Evolutionary conservation across 331 rosid species (phyloP).

Genomic region (Spiraea crenata): DNA sequence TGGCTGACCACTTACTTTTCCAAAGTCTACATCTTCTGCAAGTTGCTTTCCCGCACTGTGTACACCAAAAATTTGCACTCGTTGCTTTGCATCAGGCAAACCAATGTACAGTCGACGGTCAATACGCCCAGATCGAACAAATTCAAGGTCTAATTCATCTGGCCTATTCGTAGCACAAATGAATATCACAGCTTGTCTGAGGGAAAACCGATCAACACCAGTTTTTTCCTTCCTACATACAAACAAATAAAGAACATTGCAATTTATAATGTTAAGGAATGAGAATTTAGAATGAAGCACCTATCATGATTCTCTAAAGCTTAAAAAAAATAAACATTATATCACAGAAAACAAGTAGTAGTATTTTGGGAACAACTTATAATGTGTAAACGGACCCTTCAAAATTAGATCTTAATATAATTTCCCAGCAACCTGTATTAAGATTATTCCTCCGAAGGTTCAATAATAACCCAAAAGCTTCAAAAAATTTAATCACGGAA

Average conservation of each 20-base stretch:
- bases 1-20: constrained; percentile 47
- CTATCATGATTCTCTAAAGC: not conserved
- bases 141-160: constrained; percentile 85
- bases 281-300: not conserved
- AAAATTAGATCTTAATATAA: not conserved
- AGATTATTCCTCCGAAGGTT: not conserved
- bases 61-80: constrained; percentile 83
- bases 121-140: constrained; percentile 85
- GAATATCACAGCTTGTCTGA: constrained; percentile 95
- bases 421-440: not conserved
- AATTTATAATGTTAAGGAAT: not conserved
- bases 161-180: constrained; percentile 96
- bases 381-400: not conserved
- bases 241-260: constrained; percentile 8
- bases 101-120: constrained; percentile 96
- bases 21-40: constrained; percentile 79
- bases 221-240: constrained; percentile 76
- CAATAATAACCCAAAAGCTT: not conserved
- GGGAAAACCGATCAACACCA: constrained; percentile 83
- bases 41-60: constrained; percentile 85
- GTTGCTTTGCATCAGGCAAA: constrained; percentile 88
- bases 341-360: not conserved
- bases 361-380: not conserved
- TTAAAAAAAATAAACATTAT: not conserved
- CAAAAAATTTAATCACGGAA: not conserved